Conservation (phyloP, 495 filamentous ascomycete genomes). For the Penicillium verhagenii region DNA sequence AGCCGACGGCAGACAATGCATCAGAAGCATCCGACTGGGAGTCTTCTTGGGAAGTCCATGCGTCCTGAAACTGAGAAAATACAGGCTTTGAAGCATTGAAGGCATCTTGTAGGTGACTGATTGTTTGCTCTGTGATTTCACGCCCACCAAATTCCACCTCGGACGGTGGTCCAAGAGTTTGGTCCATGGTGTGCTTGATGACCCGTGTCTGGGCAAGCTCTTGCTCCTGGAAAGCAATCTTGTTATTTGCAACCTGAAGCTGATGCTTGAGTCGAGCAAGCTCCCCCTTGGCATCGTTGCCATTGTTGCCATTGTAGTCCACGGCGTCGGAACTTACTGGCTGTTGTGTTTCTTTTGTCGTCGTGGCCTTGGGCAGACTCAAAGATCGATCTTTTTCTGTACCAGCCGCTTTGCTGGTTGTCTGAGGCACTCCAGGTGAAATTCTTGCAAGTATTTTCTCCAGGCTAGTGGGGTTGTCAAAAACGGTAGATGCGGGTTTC, state of each 20-base stretch:
- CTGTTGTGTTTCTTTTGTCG: conserved; percentile 50
- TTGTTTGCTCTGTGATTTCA: conserved; percentile 53
- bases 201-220: conserved; percentile 78
- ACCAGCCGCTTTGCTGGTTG: too few species aligned
- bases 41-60: conserved; percentile 68
- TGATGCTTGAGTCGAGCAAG: conserved; percentile 64
- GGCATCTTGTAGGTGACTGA: conserved; percentile 51
- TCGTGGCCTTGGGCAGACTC: conserved; percentile 56
- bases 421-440: conserved; percentile 28
- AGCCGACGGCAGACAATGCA: conserved; percentile 55
- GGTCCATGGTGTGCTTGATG: conserved; percentile 72
- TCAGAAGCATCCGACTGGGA: conserved; percentile 63
- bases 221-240: conserved; percentile 78
- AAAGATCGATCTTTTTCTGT: conserved; percentile 48
- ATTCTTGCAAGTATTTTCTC: conserved; percentile 40
- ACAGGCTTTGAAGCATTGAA: conserved; percentile 54
- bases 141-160: conserved; percentile 52
- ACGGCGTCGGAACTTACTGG: conserved; percentile 35
- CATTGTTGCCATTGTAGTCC: conserved; percentile 17
- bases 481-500: conserved; percentile 22
- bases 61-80: conserved; percentile 53
- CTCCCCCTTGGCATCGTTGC: conserved; percentile 47
- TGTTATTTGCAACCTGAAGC: conserved; percentile 73
- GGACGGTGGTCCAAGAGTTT: conserved; percentile 63
- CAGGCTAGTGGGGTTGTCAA: conserved; percentile 32